phyloP scores from a whole-genome alignment of 805 yeast species.

The Saccharomyces mikatae region DNA sequence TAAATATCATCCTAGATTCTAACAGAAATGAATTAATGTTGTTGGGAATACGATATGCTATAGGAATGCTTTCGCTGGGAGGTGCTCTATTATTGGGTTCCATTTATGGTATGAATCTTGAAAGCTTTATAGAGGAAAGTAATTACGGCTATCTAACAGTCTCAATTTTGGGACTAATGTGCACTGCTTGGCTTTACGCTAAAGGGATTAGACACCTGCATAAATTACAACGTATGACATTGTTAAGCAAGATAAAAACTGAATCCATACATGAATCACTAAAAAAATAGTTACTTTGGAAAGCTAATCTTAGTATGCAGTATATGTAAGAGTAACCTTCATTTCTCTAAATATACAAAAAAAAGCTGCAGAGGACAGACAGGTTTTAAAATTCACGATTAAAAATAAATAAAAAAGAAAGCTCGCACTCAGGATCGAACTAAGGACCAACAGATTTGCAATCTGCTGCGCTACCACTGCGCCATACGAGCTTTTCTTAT shows the following conservation, averaged over 20 bases:
- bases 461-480: constrained; percentile 99
- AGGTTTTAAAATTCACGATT: no score
- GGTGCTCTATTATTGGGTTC: constrained; percentile 76
- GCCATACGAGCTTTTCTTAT: constrained; percentile 56
- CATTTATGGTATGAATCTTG: constrained; percentile 91
- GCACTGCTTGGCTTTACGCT: constrained; percentile 41
- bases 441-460: constrained; percentile 98
- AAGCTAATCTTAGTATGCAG: not conserved
- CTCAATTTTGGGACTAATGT: constrained; percentile 33
- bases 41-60: constrained; percentile 72
- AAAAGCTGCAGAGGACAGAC: not conserved
- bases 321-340: not conserved
- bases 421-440: constrained; percentile 94
- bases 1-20: constrained; percentile 85
- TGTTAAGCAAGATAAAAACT: constrained; percentile 33
- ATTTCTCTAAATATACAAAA: not conserved
- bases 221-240: constrained; percentile 64
- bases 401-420: constrained; percentile 31
- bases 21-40: constrained; percentile 90
- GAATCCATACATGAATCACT: not conserved
- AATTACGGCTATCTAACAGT: constrained; percentile 59
- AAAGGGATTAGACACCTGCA: constrained; percentile 51
- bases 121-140: constrained; percentile 82
- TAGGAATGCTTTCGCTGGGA: constrained; percentile 76
- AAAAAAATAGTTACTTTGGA: not conserved